These are phyloP conservation scores for Phalaenopsis hybrid DNA, from an alignment of 116 monocot species.

Conservation along the genomic window DNA sequence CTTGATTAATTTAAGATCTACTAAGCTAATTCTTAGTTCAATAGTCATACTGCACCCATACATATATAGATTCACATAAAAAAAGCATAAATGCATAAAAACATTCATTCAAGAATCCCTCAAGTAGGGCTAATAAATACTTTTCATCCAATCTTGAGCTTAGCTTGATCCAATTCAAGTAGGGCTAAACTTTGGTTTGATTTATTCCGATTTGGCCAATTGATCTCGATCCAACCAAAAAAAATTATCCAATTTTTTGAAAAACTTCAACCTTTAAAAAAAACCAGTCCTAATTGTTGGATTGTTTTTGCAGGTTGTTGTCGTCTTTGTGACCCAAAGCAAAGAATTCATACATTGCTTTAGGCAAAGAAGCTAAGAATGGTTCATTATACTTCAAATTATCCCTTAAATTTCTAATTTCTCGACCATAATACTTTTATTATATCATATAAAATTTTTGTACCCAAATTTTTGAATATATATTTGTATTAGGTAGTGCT, in stretches of 20 bases:
- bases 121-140: too few species aligned
- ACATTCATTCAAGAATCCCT: too few species aligned
- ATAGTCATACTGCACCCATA: too few species aligned
- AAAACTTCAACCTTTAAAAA: neutral
- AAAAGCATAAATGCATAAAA: neutral
- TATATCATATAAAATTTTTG: neutral
- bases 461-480: neutral
- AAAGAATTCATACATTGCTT: neutral
- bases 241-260: too few species aligned
- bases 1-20: too few species aligned
- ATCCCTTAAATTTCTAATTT: neutral
- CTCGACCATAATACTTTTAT: neutral
- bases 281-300: neutral
- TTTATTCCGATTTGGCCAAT: too few species aligned
- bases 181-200: too few species aligned
- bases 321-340: too few species aligned
- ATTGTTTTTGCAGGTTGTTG: neutral
- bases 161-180: too few species aligned
- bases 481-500: neutral
- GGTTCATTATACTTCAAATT: neutral
- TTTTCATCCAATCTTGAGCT: too few species aligned
- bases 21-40: too few species aligned
- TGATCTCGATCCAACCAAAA: too few species aligned
- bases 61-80: neutral
- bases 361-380: neutral